A percentile compares a stretch with the other conserved stretches of the same genome.
These are phyloP conservation scores for Monosporozyma aerobia DNA, from an alignment of 805 yeast genomes.

Conservation along the genomic window DNA sequence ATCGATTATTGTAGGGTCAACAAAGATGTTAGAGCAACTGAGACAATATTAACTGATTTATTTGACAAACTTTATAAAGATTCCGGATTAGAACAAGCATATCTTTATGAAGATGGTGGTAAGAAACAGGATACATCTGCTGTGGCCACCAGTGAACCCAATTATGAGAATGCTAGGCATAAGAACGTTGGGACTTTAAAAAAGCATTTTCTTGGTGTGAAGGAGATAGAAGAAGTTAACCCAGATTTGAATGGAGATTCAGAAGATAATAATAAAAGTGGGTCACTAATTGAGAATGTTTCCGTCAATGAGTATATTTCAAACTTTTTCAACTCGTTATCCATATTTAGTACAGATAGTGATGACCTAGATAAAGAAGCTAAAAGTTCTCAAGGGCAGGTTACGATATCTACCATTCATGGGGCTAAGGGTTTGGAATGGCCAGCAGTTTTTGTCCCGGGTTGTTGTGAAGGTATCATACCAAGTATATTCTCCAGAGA, in stretches of 20 bases:
- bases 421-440: constrained; percentile 92
- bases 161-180: constrained; percentile 23
- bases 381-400: constrained; percentile 23
- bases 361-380: constrained; percentile 15
- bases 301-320: constrained; percentile 16
- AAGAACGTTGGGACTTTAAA: constrained; percentile 19
- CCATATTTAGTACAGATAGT: constrained; percentile 24
- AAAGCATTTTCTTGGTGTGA: constrained; percentile 16
- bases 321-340: constrained; percentile 31
- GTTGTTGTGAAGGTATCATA: constrained; percentile 53
- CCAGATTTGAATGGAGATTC: not conserved
- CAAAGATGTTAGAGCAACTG: constrained; percentile 3
- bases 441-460: constrained; percentile 84
- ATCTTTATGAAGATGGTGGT: constrained; percentile 19
- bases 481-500: constrained; percentile 43
- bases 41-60: constrained; percentile 8
- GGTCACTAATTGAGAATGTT: not conserved
- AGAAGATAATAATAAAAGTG: not conserved
- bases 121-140: constrained; percentile 18
- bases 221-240: constrained; percentile 2
- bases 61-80: constrained; percentile 25
- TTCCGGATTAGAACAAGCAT: constrained; percentile 25
- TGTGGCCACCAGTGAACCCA: constrained; percentile 11
- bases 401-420: constrained; percentile 73
- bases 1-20: constrained; percentile 16